Base-by-base conservation (phyloP, 1,139 yeast species). In the Candida sojae region DNA sequence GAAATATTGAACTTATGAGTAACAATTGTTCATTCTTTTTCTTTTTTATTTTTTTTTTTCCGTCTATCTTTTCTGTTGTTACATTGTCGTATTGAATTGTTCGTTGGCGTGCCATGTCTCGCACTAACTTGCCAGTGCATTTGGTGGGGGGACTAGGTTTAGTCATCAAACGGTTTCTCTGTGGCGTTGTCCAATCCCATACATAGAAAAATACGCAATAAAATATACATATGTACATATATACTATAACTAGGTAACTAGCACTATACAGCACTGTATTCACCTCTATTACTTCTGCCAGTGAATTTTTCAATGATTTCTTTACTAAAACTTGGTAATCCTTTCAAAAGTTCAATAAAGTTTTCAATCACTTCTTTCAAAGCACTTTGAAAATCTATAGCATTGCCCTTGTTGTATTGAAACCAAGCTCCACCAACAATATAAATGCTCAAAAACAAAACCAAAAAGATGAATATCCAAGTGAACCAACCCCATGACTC, bases 391-490 rank as follows among this genome's bases (percentile, higher is more conserved):
- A 76, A 75, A 57, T 76, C 80, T 44, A 76, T 75, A 23, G 79
- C 74, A 56, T 79, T 76, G 31, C 82, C 80, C 57, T 75, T 77
- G 55, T 74, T 76, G 56, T 76, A 76, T 58, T 80, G 89, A 61
- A 87, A 78, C 87, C 95, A 90, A 0, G 96, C 92, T 13, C 88
- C 87, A 21, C 87, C 88, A 48, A 87, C 77, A 36, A 90, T 81
- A 62, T 88, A 90, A 46, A 80, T 81, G 48, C 92, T 82, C 56
- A 88, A 76, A 51, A 82, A 81, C 41, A 91, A 68, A 10, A 88
- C 83, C 56, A 84, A 72, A 58, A 86, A 80, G 57, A 87, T 77
- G 57, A 87, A 77, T 6, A 86, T 67, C 89, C 91, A 86, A 2
- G 89, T 82, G 60, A 86, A 85, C 85, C 89, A 85, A 42, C 87